Conservation (phyloP, 2,329 filamentous ascomycete species). For the Aureobasidium sp. region DNA sequence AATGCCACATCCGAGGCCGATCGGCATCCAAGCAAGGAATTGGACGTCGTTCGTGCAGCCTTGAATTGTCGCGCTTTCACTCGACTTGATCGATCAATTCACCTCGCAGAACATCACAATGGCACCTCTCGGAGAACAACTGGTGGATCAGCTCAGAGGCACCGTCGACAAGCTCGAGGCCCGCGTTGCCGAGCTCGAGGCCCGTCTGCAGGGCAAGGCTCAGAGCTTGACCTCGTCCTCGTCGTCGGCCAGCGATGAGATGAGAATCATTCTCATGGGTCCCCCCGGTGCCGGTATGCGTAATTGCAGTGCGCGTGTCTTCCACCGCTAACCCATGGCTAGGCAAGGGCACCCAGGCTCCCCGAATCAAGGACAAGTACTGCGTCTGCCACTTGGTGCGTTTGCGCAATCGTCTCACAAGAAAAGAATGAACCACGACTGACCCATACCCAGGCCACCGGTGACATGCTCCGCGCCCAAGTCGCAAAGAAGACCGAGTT, state of each 20-base stretch:
- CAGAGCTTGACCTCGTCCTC: slow-evolving; percentile 38
- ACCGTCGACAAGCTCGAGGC: slow-evolving; percentile 77
- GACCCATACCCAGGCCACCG: slow-evolving; percentile 63
- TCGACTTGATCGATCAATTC: not conserved
- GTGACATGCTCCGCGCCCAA: slow-evolving; percentile 98
- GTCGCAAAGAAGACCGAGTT: slow-evolving; percentile 95
- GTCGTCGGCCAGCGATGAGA: slow-evolving; percentile 46
- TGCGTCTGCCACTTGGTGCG: slow-evolving; percentile 89
- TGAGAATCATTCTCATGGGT: slow-evolving; percentile 97
- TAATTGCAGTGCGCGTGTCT: slow-evolving; percentile 1
- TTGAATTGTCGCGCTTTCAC: not conserved
- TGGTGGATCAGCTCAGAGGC: slow-evolving; percentile 74
- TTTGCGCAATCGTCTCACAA: slow-evolving; percentile 15
- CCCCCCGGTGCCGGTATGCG: slow-evolving; percentile 88
- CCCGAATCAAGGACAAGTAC: slow-evolving; percentile 97
- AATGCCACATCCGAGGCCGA: slow-evolving; percentile 11
- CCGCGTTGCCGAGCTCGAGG: slow-evolving; percentile 79
- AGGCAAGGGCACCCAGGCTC: slow-evolving; percentile 99
- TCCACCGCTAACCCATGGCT: slow-evolving; percentile 17
- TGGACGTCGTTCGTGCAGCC: too few species aligned
- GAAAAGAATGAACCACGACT: not conserved
- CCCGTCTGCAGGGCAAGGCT: slow-evolving; percentile 48
- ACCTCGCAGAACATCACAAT: slow-evolving; percentile 47
- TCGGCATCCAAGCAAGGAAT: too few species aligned
- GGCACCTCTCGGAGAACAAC: slow-evolving; percentile 78